Conservation (phyloP, 495 filamentous ascomycete species). For the Podospora comata region DNA sequence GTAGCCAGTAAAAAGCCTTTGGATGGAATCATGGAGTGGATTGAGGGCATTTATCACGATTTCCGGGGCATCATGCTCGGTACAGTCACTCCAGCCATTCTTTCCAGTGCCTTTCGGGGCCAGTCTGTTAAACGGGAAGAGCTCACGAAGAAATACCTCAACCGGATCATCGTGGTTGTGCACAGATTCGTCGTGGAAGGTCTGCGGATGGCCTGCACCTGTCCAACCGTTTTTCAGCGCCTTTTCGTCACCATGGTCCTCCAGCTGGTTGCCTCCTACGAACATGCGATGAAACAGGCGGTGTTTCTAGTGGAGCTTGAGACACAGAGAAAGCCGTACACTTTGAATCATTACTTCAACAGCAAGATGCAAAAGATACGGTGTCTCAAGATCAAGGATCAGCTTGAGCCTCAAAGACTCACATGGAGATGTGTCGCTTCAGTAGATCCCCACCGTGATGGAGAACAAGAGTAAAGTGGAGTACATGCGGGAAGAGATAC, state of each 20-base stretch:
- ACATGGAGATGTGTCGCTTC: not conserved
- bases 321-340: slow-evolving; percentile 43
- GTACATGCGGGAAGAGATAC: slow-evolving; percentile 50
- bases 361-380: slow-evolving; percentile 43
- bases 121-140: not conserved
- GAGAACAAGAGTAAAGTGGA: slow-evolving; percentile 45
- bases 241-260: not conserved
- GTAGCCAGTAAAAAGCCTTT: too few relatives aligned
- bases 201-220: not conserved
- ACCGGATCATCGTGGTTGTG: not conserved
- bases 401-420: not conserved
- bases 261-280: slow-evolving; percentile 30
- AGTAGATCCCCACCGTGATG: not conserved
- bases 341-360: slow-evolving; percentile 54
- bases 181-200: not conserved
- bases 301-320: slow-evolving; percentile 51
- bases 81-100: not conserved
- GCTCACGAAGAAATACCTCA: not conserved
- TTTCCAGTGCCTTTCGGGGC: not conserved
- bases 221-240: not conserved
- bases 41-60: not conserved
- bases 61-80: slow-evolving; percentile 29
- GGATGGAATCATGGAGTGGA: not conserved
- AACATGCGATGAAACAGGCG: slow-evolving; percentile 41
- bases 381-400: slow-evolving; percentile 23